Base-by-base conservation (phyloP, 2,329 filamentous ascomycete genomes). In the Neonectria ditissima region DNA sequence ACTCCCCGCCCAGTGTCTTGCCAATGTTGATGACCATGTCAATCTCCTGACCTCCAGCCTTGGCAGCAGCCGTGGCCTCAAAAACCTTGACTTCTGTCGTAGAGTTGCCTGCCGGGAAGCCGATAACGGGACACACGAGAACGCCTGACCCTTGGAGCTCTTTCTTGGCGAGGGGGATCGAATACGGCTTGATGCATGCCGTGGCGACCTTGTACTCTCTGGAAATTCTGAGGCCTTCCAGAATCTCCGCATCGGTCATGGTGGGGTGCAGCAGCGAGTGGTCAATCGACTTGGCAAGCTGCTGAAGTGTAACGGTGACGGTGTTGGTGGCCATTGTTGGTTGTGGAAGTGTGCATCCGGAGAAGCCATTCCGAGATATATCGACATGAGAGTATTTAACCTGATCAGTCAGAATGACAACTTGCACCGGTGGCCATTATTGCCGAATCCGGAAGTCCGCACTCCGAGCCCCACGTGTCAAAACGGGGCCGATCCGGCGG, bases 21-120 rank as follows among this genome's bases (percentile, higher is more conserved):
- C 87, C 87, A 11, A 89, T 74, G 61, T 90, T 89, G 65, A 89
- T 78, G 1, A 89, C 86, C 83, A 89, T 85, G 71, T 89, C 87
- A 24, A 89, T 82, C 71, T 89, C 87, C 1, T 75, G 67, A 1
- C 82, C 86, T 2, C 86, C 87, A 0, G 79, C 80, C 3, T 76
- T 68, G 0, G 80, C 80, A 0, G 86, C 86, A 1, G 79, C 78
- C 0, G 72, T 73, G 0, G 87, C 84, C 68, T 89, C 87, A 24
- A 79, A 75, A 1, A 86, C 81, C 70, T 90, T 90, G 65, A 84
- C 80, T 13, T 78, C 74, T 0, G 82, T 84, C 1, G 83, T 87
- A 67, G 81, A 84, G 73, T 84, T 88, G 2, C 87, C 87, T 69
- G 88, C 84, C 0, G 88, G 87, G 67, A 90, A 90, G 26, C 86